phyloP scores from a whole-genome alignment of 768 basidiomycete genomes.

The Agaricus blazei region DNA sequence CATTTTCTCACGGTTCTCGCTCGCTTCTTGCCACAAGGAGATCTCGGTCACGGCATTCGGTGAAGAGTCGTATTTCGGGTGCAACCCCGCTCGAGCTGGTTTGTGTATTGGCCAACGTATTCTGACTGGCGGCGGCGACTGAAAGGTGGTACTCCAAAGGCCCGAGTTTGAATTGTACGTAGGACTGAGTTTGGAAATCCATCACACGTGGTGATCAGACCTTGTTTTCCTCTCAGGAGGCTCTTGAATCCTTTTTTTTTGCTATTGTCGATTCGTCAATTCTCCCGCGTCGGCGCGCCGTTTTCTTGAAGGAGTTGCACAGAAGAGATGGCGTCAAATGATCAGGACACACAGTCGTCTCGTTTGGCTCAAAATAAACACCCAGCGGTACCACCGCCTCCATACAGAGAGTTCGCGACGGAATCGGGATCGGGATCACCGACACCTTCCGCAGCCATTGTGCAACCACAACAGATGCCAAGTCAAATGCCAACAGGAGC shows the following conservation, averaged over 20 bases:
- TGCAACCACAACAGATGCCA: slow-evolving; percentile 2
- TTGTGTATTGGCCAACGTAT: too few relatives aligned
- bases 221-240: too few relatives aligned
- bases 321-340: background rate
- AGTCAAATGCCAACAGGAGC: background rate
- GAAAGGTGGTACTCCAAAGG: too few relatives aligned
- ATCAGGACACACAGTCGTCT: background rate
- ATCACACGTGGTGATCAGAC: background rate
- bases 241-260: background rate
- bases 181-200: too few relatives aligned
- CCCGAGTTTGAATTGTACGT: too few relatives aligned
- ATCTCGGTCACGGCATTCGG: too few relatives aligned
- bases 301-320: background rate
- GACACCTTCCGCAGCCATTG: background rate
- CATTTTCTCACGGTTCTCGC: too few relatives aligned
- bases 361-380: background rate
- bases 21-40: too few relatives aligned
- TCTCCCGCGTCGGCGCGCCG: background rate
- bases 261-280: background rate
- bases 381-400: slow-evolving; percentile 11
- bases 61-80: too few relatives aligned
- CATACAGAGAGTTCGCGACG: slow-evolving; percentile 13
- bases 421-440: slow-evolving; percentile 3
- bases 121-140: too few relatives aligned
- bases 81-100: too few relatives aligned